Evolutionary conservation across 306 rosid species (phyloP), one percentile per base, ranked within the genome.

Genomic region (Prinsepia uniflora): DNA sequence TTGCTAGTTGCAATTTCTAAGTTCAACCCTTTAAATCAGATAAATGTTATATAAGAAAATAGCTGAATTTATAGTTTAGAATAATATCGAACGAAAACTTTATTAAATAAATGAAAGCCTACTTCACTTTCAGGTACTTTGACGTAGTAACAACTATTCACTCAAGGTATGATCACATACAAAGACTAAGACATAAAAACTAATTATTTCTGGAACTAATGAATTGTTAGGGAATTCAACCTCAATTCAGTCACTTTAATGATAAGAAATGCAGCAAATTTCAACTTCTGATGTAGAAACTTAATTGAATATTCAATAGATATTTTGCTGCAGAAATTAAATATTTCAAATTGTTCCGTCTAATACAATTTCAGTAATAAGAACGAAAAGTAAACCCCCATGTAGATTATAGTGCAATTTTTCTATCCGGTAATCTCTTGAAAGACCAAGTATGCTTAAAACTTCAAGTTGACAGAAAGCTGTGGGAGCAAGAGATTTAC

Each of bases 401-500:
- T 30, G 3, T 30, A 30, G 36, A 30, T 63, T 63, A 63, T 47
- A 63, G 43, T 63, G 67, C 6, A 44, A 65, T 12, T 44, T 30
- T 45, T 65, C 20, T 3, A 65, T 7, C 19, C 43, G 22, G 14
- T 65, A 19, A 6, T 22, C 56, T 65, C 49, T 24, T 13, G 17
- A 22, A 56, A 65, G 56, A 14, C 15, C 41, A 53, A 66, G 3
- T 45, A 24, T 47, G 58, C 15, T 47, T 15, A 34, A 59, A 67
- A 71, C 57, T 40, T 45, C 6, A 58, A 52, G 41, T 44, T 52
- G 40, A 50, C 19, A 12, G 6, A 2, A 54, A 39, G 55, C 8
- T 0, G 4, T 36, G 62, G 39, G 59, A 48, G 65, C 41, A 54
- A 73, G 78, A 62, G 68, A 46, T 46, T 61, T 76, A 91, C 99